These are phyloP conservation scores for Rosellinia necatrix DNA, from an alignment of 2,329 filamentous ascomycete genomes.

Conservation along the genomic window DNA sequence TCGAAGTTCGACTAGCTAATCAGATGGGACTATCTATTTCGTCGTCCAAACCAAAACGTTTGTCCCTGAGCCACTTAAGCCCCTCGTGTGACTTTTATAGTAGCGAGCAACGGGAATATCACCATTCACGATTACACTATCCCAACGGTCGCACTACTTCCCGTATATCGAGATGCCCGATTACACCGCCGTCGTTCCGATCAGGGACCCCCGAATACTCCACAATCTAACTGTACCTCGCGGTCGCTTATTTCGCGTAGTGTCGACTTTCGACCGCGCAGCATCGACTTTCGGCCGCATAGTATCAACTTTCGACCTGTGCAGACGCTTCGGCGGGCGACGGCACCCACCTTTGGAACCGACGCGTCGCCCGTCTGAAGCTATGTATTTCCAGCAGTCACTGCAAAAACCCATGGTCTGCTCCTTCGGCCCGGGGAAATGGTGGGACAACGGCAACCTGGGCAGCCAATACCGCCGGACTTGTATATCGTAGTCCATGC, in stretches of 20 bases:
- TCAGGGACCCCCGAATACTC: conserved; percentile 5
- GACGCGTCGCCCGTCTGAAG: conserved; percentile 3
- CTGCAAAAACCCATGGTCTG: neutral
- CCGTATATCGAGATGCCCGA: neutral
- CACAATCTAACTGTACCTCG: conserved; percentile 12
- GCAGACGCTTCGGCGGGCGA: neutral
- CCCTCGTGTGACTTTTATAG: too few species aligned
- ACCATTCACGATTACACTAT: too few species aligned
- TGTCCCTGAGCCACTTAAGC: too few species aligned
- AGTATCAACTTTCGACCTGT: neutral
- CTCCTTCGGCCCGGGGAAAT: conserved; percentile 1
- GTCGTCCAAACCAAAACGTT: too few species aligned
- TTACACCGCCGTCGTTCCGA: neutral
- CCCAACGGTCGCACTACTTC: too few species aligned
- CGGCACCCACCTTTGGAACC: neutral
- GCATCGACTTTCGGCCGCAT: too few species aligned
- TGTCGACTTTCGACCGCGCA: neutral
- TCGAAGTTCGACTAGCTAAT: too few species aligned
- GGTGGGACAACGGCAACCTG: too few species aligned
- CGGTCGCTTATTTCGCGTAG: neutral
- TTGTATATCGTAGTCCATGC: neutral
- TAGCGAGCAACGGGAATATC: too few species aligned
- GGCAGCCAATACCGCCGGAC: too few species aligned
- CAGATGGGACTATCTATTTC: too few species aligned
- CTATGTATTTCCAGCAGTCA: conserved; percentile 15